Conservation (phyloP, 1,284 basidiomycete genomes). For the Sporisorium iseilematis-ciliati region DNA sequence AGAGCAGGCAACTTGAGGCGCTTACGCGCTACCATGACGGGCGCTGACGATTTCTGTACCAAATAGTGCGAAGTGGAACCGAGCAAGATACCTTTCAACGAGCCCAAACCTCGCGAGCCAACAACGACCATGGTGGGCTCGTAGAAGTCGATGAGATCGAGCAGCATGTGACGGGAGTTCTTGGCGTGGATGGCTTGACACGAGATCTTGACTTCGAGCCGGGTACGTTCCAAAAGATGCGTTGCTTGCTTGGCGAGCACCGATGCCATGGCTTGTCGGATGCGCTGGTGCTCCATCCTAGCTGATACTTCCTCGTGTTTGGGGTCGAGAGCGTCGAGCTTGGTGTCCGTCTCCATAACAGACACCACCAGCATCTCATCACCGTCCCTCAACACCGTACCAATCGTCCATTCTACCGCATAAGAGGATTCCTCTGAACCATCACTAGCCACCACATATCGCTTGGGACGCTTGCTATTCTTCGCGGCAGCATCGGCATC, state of each 20-base stretch:
- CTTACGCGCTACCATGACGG: slow-evolving; percentile 79
- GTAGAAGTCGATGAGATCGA: slow-evolving; percentile 87
- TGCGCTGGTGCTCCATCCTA: slow-evolving; percentile 87
- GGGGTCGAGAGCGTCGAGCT: slow-evolving; percentile 72
- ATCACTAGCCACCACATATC: slow-evolving; percentile 92
- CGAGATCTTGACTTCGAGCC: slow-evolving; percentile 83
- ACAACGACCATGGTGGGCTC: slow-evolving; percentile 95
- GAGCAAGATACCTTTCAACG: slow-evolving; percentile 91
- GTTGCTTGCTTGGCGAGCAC: slow-evolving; percentile 87
- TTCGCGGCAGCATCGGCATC: slow-evolving; percentile 60
- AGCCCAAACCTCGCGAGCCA: slow-evolving; percentile 88
- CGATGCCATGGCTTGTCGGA: slow-evolving; percentile 89
- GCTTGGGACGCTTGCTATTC: slow-evolving; percentile 75
- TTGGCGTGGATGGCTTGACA: slow-evolving; percentile 94
- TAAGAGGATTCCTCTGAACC: slow-evolving; percentile 77
- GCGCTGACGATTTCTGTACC: slow-evolving; percentile 90
- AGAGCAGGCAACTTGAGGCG: slow-evolving; percentile 63
- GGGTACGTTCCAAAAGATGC: slow-evolving; percentile 87
- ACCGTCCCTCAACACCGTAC: slow-evolving; percentile 92
- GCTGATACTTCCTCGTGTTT: slow-evolving; percentile 76
- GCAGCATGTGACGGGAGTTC: slow-evolving; percentile 90
- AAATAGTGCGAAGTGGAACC: slow-evolving; percentile 98
- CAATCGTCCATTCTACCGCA: slow-evolving; percentile 77
- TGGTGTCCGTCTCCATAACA: slow-evolving; percentile 91
- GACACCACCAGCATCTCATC: slow-evolving; percentile 78